Base-by-base conservation (phyloP, 768 basidiomycete genomes). In the Trametes coccinea region DNA sequence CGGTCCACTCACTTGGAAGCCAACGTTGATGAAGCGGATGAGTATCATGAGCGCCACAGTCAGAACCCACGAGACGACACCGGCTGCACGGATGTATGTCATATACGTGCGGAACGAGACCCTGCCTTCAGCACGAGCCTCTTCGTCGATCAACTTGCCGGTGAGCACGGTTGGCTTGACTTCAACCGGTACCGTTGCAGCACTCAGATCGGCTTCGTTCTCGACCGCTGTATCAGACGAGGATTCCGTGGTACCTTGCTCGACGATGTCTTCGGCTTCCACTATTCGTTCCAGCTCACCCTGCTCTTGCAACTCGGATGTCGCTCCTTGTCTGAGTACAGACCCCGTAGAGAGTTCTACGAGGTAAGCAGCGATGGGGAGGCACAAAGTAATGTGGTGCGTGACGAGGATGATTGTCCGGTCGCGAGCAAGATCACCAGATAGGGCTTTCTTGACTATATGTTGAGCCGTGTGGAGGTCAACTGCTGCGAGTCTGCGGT, bases 361-460 rank as follows among this genome's bases (percentile, higher is more conserved):
- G 8, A 92, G 78, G 73, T 89, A 89, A 1, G 83, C 75, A 0
- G 91, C 85, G 16, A 80, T 75, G 0, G 89, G 87, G 0, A 90
- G 77, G 67, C 89, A 90, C 5, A 93, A 79, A 37, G 78, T 80
- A 59, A 91, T 83, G 68, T 93, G 90, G 70, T 95, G 93, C 0
- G 92, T 93, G 54, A 94, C 90, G 16, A 95, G 80, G 60, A 94
- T 80, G 64, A 93, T 81, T 0, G 92, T 94, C 14, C 92, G 79
- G 53, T 78, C 81, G 14, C 75, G 73, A 61, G 87, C 82, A 14
- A 94, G 77, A 1, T 79, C 73, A 7, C 92, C 87, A 8, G 76
- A 76, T 14, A 94, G 74, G 63, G 89, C 91, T 39, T 83, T 75
- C 13, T 77, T 73, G 57, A 90, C 84, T 17, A 95, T 72, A 66